Evolutionary conservation across 2,329 filamentous ascomycete genomes (phyloP).

Genomic region (Monascus ruber): DNA sequence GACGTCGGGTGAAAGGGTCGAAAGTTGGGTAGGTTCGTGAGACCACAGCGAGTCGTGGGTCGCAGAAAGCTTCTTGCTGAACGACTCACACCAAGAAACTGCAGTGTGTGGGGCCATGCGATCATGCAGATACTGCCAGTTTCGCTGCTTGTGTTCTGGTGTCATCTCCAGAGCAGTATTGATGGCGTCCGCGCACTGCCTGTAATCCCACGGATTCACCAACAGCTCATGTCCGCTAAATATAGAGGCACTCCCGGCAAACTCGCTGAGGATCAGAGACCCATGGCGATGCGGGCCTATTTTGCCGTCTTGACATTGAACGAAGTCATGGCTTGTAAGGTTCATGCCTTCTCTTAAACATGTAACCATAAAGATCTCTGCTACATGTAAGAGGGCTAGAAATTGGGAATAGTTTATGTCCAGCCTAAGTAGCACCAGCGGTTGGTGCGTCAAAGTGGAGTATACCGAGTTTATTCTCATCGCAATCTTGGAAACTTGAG

Average conservation of each 20-base stretch:
- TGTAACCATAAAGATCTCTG: constrained; percentile 84
- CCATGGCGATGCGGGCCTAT: constrained; percentile 63
- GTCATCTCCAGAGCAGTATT: constrained; percentile 71
- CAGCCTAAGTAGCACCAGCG: constrained; percentile 82
- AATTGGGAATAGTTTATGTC: constrained; percentile 90
- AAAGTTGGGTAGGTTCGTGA: constrained; percentile 69
- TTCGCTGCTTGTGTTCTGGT: constrained; percentile 56
- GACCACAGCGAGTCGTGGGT: constrained; percentile 69
- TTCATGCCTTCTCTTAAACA: constrained; percentile 96
- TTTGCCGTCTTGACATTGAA: constrained; percentile 80
- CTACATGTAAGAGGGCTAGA: constrained; percentile 75
- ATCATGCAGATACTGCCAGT: constrained; percentile 63
- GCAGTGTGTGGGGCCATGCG: constrained; percentile 70
- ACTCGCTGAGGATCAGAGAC: constrained; percentile 83
- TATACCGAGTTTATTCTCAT: constrained; percentile 83
- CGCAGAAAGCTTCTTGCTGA: constrained; percentile 56
- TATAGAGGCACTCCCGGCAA: constrained; percentile 79
- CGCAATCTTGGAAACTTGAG: constrained; percentile 82
- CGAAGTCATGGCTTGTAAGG: constrained; percentile 81
- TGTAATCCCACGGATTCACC: constrained; percentile 92
- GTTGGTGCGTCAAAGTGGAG: constrained; percentile 81
- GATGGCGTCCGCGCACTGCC: constrained; percentile 74
- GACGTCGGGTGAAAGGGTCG: constrained; percentile 57
- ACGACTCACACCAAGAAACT: constrained; percentile 65
- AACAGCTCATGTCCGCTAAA: constrained; percentile 69